Percentiles rank a stretch among this genome's conserved stretches.
Conservation (phyloP, 257 asterid genomes). For the Capsicum rhomboideum region DNA sequence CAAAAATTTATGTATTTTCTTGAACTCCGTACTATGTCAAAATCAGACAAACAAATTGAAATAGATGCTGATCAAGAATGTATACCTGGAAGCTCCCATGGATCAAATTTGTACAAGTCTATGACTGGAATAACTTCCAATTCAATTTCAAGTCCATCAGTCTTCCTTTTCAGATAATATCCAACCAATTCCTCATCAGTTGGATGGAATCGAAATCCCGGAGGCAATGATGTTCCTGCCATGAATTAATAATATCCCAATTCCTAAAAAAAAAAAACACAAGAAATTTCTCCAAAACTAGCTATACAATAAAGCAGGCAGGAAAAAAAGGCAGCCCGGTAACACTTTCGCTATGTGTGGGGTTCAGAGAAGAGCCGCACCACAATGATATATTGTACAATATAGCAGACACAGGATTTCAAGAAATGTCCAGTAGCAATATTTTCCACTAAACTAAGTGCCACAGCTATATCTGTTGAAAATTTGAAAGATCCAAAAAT, state of each 20-base stretch:
- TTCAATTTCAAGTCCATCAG: slow-evolving; percentile 44
- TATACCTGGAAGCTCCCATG: slow-evolving; percentile 52
- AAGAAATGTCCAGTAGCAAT: neutral
- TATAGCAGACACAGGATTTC: neutral
- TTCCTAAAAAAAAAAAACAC: neutral
- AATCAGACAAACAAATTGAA: neutral
- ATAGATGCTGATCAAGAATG: neutral
- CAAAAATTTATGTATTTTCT: neutral
- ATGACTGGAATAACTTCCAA: slow-evolving; percentile 41
- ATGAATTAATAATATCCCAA: slow-evolving; percentile 2
- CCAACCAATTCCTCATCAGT: slow-evolving; percentile 47
- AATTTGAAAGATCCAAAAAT: slow-evolving; percentile 45
- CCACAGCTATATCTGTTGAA: slow-evolving; percentile 30
- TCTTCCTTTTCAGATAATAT: slow-evolving; percentile 37
- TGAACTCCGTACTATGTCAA: neutral
- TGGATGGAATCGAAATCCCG: slow-evolving; percentile 21
- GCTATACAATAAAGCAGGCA: neutral
- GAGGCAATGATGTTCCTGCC: slow-evolving; percentile 43
- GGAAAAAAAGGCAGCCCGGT: too few relatives aligned
- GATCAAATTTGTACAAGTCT: slow-evolving; percentile 41
- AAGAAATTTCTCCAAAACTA: neutral
- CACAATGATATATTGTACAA: neutral
- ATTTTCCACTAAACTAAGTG: slow-evolving; percentile 8
- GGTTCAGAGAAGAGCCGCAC: too few relatives aligned
- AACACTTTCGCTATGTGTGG: too few relatives aligned